phyloP scores from a whole-genome alignment of 805 yeast species.

The Ogataea saltuana region DNA sequence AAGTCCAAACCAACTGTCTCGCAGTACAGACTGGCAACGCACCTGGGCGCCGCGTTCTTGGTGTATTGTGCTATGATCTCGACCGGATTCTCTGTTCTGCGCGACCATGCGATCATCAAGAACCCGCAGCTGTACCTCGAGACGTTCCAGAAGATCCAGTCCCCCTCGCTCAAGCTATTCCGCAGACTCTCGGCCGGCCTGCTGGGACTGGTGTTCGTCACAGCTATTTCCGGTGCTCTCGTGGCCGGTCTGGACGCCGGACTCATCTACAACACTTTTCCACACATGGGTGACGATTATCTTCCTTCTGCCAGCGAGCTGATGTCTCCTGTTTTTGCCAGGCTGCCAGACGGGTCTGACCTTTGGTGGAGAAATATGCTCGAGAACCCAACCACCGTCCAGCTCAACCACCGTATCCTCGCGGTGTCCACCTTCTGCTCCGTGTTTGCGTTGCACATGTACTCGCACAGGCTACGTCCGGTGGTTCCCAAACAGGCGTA shows the following conservation, averaged over 20 bases:
- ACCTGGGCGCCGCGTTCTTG: conserved; percentile 87
- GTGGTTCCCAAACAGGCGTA: conserved; percentile 59
- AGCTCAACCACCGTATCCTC: conserved; percentile 81
- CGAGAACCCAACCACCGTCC: conserved; percentile 96
- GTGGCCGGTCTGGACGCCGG: conserved; percentile 99
- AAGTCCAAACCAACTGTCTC: conserved; percentile 96
- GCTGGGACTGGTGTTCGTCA: conserved; percentile 70
- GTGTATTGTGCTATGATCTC: conserved; percentile 87
- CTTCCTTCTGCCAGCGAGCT: conserved; percentile 78
- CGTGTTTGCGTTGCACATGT: conserved; percentile 69
- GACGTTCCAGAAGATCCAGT: conserved; percentile 58
- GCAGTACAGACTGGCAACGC: conserved; percentile 91
- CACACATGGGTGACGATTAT: conserved; percentile 89
- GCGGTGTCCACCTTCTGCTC: conserved; percentile 81
- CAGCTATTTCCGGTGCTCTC: conserved; percentile 97
- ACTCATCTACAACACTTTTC: conserved; percentile 91
- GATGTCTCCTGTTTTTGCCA: conserved; percentile 70
- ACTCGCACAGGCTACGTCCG: conserved; percentile 55
- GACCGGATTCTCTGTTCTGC: conserved; percentile 82
- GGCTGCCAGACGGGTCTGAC: conserved; percentile 68
- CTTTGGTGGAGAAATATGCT: conserved; percentile 88
- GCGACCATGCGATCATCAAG: conserved; percentile 68
- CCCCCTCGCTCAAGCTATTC: conserved; percentile 57
- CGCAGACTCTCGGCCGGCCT: conserved; percentile 58
- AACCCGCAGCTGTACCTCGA: conserved; percentile 59